Percentiles rank a stretch among this genome's conserved stretches.
Conservation (phyloP, 352 stramenopile genomes). For the Phytophthora boehmeriae region DNA sequence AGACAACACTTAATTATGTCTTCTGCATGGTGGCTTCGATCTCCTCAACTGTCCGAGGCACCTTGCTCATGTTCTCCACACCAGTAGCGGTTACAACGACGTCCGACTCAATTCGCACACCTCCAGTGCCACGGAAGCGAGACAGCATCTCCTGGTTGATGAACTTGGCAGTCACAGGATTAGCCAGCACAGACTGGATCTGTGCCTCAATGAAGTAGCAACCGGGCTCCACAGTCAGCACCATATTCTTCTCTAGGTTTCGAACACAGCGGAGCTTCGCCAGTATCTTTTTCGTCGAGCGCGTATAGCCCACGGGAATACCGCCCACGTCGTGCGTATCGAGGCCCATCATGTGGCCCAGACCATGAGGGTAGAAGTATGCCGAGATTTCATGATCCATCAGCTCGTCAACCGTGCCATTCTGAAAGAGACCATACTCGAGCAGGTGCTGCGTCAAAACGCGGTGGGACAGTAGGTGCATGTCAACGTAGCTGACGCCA, state of each 20-base stretch:
- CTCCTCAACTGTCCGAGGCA: constrained; percentile 91
- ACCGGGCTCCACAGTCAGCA: constrained; percentile 98
- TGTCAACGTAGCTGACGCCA: constrained; percentile 95
- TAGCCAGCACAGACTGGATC: constrained; percentile 91
- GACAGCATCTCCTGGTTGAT: constrained; percentile 85
- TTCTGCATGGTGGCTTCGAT: constrained; percentile 93
- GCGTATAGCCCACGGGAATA: constrained; percentile 70
- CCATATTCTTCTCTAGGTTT: constrained; percentile 93
- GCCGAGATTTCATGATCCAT: constrained; percentile 95
- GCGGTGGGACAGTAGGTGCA: constrained; percentile 94
- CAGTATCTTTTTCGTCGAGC: constrained; percentile 73
- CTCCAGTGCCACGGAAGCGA: constrained; percentile 94
- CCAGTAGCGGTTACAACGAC: constrained; percentile 96
- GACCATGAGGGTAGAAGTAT: constrained; percentile 98
- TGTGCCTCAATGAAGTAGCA: constrained; percentile 99
- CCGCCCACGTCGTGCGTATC: constrained; percentile 98
- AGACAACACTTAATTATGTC: not conserved
- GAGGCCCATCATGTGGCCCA: constrained; percentile 99
- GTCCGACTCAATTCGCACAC: constrained; percentile 98
- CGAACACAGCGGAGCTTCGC: constrained; percentile 93
- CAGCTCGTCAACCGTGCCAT: constrained; percentile 93
- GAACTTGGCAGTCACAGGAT: constrained; percentile 81
- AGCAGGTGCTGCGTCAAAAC: constrained; percentile 90
- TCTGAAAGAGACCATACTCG: constrained; percentile 89
- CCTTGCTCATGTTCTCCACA: constrained; percentile 96